Conservation (phyloP, 495 filamentous ascomycete genomes). For the Sordaria brevicollis region DNA sequence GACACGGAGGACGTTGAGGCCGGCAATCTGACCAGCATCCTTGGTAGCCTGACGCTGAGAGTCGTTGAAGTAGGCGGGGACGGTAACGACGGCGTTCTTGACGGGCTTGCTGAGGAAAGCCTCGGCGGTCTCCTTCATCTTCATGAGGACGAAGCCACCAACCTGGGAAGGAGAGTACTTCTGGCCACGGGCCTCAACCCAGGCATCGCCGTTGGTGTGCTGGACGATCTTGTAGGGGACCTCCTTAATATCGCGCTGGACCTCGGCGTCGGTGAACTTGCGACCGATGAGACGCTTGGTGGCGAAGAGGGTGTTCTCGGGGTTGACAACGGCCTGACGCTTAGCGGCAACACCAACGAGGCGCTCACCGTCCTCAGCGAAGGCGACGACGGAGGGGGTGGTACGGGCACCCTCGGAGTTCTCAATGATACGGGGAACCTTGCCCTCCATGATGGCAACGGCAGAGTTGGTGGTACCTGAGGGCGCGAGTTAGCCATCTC, state of each 20-base stretch:
- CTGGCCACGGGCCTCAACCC: slow-evolving; percentile 91
- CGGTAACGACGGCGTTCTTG: slow-evolving; percentile 93
- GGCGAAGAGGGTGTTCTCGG: slow-evolving; percentile 97
- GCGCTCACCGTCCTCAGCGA: slow-evolving; percentile 94
- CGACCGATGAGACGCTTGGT: slow-evolving; percentile 99
- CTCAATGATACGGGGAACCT: slow-evolving; percentile 90
- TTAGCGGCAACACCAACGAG: slow-evolving; percentile 97
- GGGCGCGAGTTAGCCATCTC: slow-evolving; percentile 21
- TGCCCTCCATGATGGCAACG: slow-evolving; percentile 96
- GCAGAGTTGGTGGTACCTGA: slow-evolving; percentile 95
- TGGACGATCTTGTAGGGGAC: slow-evolving; percentile 99
- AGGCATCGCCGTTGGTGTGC: slow-evolving; percentile 95
- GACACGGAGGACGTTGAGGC: slow-evolving; percentile 91
- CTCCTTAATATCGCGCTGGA: slow-evolving; percentile 96
- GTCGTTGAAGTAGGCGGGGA: slow-evolving; percentile 97
- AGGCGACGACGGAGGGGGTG: slow-evolving; percentile 94
- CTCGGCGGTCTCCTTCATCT: slow-evolving; percentile 99
- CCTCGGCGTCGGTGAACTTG: slow-evolving; percentile 93
- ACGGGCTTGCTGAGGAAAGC: slow-evolving; percentile 77
- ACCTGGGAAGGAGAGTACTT: slow-evolving; percentile 98
- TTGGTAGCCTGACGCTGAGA: slow-evolving; percentile 96
- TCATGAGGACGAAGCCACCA: slow-evolving; percentile 90
- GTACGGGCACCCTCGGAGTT: slow-evolving; percentile 84
- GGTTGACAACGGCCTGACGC: slow-evolving; percentile 98
- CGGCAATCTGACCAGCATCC: slow-evolving; percentile 92